Percentiles rank a stretch among this genome's conserved stretches.
Evolutionary conservation across 768 basidiomycete genomes (phyloP).

Genomic region (Suillus hirtellus): DNA sequence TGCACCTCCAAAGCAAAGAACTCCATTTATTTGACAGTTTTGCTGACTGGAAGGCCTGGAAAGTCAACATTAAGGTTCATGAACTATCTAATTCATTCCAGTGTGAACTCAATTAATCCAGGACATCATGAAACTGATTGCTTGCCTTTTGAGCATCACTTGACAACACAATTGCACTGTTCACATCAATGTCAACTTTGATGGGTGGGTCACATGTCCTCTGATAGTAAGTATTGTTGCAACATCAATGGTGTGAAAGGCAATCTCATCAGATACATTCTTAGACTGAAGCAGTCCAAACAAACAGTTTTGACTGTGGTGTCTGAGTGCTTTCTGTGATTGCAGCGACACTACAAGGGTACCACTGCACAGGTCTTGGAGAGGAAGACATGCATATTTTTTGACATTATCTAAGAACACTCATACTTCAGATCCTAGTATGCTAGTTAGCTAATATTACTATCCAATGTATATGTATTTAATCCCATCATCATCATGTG

Average conservation of each 20-base stretch:
- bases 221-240: background rate
- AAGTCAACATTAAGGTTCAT: slow-evolving; percentile 5
- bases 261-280: background rate
- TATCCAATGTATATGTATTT: background rate
- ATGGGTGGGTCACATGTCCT: background rate
- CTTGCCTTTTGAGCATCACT: background rate
- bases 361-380: slow-evolving; percentile 2
- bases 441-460: background rate
- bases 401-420: slow-evolving; percentile 1
- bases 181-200: too few relatives aligned
- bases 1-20: slow-evolving; percentile 12
- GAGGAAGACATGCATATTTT: slow-evolving; percentile 7
- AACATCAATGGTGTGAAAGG: background rate
- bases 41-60: slow-evolving; percentile 2
- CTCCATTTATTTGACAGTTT: slow-evolving; percentile 37
- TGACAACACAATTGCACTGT: too few relatives aligned
- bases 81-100: too few relatives aligned
- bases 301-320: slow-evolving; percentile 23
- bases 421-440: background rate
- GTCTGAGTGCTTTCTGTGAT: slow-evolving; percentile 22
- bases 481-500: background rate
- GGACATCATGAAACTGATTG: background rate
- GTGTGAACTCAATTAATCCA: background rate
- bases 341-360: slow-evolving; percentile 2
- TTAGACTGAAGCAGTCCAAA: slow-evolving; percentile 11